Base-by-base conservation (phyloP, 768 basidiomycete species). In the Multifurca ochricompacta region DNA sequence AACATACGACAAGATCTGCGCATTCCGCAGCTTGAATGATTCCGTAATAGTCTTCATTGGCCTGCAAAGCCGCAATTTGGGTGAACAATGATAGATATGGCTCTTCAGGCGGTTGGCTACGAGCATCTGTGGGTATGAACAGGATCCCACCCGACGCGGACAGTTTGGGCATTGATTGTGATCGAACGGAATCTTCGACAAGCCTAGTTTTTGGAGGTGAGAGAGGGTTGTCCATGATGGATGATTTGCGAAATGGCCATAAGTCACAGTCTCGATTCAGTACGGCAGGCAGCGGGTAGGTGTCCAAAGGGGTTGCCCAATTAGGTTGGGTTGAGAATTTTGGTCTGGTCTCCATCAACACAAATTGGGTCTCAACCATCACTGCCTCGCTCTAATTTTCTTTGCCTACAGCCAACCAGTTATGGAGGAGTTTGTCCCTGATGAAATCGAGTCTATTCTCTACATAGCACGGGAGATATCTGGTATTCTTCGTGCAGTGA, bases 381-480 rank as follows among this genome's bases (percentile, higher is more conserved):
- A 47, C 25, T 40, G n/a, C 54, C 36, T 9, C 34, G 23, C 32
- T 21, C 21, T 36, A 48, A n/a, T 23, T 37, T 39, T 37, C 11
- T 25, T 37, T 25, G 35, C 32, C 36, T 9, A n/a, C 48, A 47
- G 31, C 21, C 23, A 37, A 34, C 4, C 21, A 40, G 62, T 44
- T 31, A 84, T 83, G 77, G 79, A 84, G 56, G 66, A 65, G 4
- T 68, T 76, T 42, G 78, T 59, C 16, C 59, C 80, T 54, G 89
- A 92, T 56, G 91, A 93, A 65, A 85, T 94, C 56, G 87, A 94
- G 69, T 91, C 90, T 42, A 80, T 94, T 62, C 73, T 96, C 34
- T 93, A 90, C 69, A 83, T 95, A 59, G 85, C 81, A n/a, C 77
- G 92, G 36, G 92, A 94, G 73, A 77, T 94, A 49, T 92, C 87